Evolutionary conservation across 1,284 basidiomycete genomes (phyloP).

Genomic region (Phellinidium pouzarii): DNA sequence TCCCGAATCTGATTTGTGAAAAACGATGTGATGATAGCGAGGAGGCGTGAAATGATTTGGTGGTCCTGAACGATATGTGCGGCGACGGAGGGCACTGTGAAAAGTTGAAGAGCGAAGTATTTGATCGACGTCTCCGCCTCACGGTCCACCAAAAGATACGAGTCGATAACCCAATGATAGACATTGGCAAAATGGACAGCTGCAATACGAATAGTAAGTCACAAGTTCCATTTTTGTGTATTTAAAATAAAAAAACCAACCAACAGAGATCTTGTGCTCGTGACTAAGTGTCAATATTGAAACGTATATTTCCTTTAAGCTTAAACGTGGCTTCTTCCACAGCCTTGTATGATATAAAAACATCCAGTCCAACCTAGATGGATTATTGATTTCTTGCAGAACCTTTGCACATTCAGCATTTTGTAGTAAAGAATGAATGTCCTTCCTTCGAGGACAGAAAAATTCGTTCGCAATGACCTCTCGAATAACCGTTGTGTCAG

Average conservation of each 20-base stretch:
- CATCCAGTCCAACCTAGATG: conserved; percentile 65
- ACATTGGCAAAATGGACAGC: conserved; percentile 80
- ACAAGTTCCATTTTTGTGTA: conserved; percentile 1
- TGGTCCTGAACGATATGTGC: conserved; percentile 72
- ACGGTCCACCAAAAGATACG: conserved; percentile 85
- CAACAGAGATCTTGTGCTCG: conserved; percentile 72
- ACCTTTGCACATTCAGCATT: conserved; percentile 34
- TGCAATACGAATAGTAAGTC: conserved; percentile 27
- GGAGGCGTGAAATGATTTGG: conserved; percentile 67
- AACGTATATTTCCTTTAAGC: conserved; percentile 78
- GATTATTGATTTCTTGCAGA: conserved; percentile 45
- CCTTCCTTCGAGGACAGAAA: conserved; percentile 51
- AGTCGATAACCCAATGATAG: conserved; percentile 83
- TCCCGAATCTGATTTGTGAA: conserved; percentile 80
- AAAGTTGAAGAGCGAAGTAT: conserved; percentile 85
- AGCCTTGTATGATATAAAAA: conserved; percentile 74
- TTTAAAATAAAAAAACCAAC: conserved; percentile 36
- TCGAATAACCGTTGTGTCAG: conserved; percentile 60
- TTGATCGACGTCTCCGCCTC: conserved; percentile 92
- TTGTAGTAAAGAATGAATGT: conserved; percentile 31
- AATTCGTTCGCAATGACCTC: conserved; percentile 70
- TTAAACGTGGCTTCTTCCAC: conserved; percentile 79
- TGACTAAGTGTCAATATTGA: conserved; percentile 68
- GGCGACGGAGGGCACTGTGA: conserved; percentile 83
- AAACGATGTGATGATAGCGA: conserved; percentile 79